Conservation (phyloP, 371 early-diverging fungal species). For the Coemansia sp. region DNA sequence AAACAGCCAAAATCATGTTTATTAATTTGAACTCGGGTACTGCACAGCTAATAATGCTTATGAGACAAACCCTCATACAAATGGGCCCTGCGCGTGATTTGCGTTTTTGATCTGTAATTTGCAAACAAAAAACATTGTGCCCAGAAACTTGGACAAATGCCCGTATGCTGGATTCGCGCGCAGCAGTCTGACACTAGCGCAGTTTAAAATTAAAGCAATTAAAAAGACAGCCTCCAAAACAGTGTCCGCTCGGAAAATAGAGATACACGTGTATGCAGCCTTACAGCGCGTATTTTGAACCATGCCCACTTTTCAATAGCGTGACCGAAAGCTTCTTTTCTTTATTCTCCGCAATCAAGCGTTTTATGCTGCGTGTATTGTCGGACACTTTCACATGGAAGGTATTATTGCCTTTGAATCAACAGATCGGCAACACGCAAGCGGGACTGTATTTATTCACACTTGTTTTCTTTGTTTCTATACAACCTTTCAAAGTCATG, state of each 20-base stretch:
- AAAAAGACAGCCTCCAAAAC: neutral
- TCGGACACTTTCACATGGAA: neutral
- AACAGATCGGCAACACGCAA: neutral
- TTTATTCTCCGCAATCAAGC: neutral
- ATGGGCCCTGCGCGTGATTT: slow-evolving; percentile 2
- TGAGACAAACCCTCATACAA: neutral
- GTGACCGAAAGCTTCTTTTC: neutral
- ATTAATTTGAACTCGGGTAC: neutral
- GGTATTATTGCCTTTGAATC: neutral
- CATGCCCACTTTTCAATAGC: neutral
- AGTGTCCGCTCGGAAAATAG: neutral
- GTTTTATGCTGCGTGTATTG: neutral
- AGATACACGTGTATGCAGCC: neutral
- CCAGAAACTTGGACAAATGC: neutral
- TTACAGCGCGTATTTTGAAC: neutral
- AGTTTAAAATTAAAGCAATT: neutral
- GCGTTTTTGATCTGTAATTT: neutral
- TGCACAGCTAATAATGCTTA: neutral
- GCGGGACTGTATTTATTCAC: neutral
- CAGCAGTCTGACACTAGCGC: too few relatives aligned
- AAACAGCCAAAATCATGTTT: neutral
- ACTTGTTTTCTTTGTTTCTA: neutral
- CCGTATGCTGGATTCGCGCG: too few relatives aligned
- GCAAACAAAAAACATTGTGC: neutral
- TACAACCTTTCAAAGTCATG: neutral